Percentiles rank a stretch among this genome's conserved stretches.
These are phyloP conservation scores for Mycosphaerella sp. DNA, from an alignment of 2,329 filamentous ascomycete species.

Conservation along the genomic window DNA sequence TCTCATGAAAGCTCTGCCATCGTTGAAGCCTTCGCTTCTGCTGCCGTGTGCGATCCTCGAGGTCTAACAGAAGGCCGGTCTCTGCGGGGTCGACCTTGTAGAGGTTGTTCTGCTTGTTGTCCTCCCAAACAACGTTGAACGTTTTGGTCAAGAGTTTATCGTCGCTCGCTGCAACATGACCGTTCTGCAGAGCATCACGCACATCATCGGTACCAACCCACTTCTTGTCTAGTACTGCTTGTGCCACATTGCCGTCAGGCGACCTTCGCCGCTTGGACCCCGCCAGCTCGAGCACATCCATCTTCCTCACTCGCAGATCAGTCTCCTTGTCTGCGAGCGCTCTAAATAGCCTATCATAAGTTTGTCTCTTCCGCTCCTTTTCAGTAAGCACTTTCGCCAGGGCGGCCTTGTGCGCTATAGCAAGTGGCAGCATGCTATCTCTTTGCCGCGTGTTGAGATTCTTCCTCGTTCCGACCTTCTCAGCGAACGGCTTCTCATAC, in stretches of 20 bases:
- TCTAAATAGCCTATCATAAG: conserved; percentile 59
- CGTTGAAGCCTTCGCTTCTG: conserved; percentile 63
- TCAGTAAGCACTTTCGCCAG: conserved; percentile 54
- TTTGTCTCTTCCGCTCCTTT: conserved; percentile 54
- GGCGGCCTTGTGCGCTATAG: conserved; percentile 66
- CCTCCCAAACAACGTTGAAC: conserved; percentile 68
- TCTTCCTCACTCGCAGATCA: conserved; percentile 50
- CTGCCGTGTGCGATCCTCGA: conserved; percentile 60
- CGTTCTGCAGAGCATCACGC: conserved; percentile 64
- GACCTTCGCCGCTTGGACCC: conserved; percentile 25
- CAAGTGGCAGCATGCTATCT: conserved; percentile 54
- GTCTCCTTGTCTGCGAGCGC: conserved; percentile 38
- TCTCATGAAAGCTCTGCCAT: conserved; percentile 64
- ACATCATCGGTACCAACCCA: conserved; percentile 75
- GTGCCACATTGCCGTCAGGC: conserved; percentile 35
- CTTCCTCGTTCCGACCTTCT: conserved; percentile 46
- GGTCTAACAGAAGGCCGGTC: conserved; percentile 58
- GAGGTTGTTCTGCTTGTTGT: conserved; percentile 39
- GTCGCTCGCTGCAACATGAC: conserved; percentile 52
- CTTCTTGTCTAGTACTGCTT: conserved; percentile 60
- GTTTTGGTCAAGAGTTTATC: conserved; percentile 57
- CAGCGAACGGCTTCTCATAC: conserved; percentile 38
- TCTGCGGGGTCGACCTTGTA: conserved; percentile 47
- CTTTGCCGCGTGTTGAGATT: conserved; percentile 31
- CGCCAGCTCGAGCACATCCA: conserved; percentile 24